Base-by-base conservation (phyloP, 306 rosid species). In the Gastrolobium villosum region DNA sequence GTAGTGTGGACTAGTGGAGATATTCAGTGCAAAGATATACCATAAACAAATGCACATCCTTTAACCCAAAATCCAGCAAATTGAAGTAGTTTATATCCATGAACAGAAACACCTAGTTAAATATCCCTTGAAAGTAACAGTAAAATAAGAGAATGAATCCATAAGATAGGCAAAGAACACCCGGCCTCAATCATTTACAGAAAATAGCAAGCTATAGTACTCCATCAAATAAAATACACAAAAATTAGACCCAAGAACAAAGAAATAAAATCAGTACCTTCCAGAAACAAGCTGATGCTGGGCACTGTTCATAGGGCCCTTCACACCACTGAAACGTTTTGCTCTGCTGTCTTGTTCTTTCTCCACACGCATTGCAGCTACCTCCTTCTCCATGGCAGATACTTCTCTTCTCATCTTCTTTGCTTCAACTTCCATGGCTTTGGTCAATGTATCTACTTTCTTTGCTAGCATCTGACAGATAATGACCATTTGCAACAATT, bases 371-470 rank as follows among this genome's bases (percentile, higher is more conserved):
- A 96, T 93, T n/a, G 98, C 99, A 85, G 99, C 95, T 67, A 96
- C 98, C 89, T 96, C 97, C 87, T 93, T 96, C 91, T 96, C 99
- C 99, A 93, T 96, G 68, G 76, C 80, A 74, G 98, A 97, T 62
- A 96, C 99, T 89, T 96, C 99, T 71, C 99, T 91, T 89, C 98
- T 90, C 98, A 96, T 96, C 81, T 93, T 96, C 90, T 87, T 93
- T n/a, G 99, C 99, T 85, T 96, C 98, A 63, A 96, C 98, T 78
- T 96, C 99, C 99, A 96, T 96, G 77, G 99, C 99, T 87, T 93
- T 96, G 64, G 97, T 91, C 88, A 96, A 84, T 72, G 98, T 96
- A 74, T 96, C 99, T 43, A 96, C 99, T 90, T 96, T 96, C 97
- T 87, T 96, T 60, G 99, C 96, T 76, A 96, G 84, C 99, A 96